Percentiles rank a stretch among this genome's conserved stretches.
These are phyloP conservation scores for Aspergillus uvarum DNA, from an alignment of 2,329 filamentous ascomycete species.

Conservation along the genomic window DNA sequence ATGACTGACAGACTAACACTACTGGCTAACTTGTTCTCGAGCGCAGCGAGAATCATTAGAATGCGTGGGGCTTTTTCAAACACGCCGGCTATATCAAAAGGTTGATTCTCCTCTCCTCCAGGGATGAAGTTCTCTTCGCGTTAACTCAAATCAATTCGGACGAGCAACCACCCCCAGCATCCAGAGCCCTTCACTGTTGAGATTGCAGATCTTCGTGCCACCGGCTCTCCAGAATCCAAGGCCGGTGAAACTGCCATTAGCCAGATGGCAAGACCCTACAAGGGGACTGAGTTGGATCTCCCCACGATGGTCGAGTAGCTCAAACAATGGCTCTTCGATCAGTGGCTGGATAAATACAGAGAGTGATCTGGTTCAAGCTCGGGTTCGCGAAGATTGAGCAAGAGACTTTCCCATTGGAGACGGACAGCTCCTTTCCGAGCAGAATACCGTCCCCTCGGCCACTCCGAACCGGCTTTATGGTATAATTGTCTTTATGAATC, in stretches of 20 bases:
- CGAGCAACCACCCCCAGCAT: background rate
- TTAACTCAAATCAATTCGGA: background rate
- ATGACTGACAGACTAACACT: too few relatives aligned
- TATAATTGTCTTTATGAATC: slow-evolving; percentile 22
- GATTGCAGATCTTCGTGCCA: background rate
- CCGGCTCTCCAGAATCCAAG: slow-evolving; percentile 1
- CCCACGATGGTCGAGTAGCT: background rate
- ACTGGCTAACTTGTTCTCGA: too few relatives aligned
- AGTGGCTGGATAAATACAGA: slow-evolving; percentile 9
- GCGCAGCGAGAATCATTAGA: too few relatives aligned
- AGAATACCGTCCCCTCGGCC: slow-evolving; percentile 8
- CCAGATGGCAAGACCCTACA: background rate
- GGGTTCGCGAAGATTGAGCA: background rate
- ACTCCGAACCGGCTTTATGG: slow-evolving; percentile 24
- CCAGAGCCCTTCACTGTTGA: background rate
- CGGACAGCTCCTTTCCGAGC: slow-evolving; percentile 1
- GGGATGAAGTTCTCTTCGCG: too few relatives aligned
- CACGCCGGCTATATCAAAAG: background rate
- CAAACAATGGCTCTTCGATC: background rate
- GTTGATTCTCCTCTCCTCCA: too few relatives aligned
- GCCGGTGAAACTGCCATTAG: slow-evolving; percentile 1
- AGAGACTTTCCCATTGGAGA: slow-evolving; percentile 5
- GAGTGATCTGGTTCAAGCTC: background rate
- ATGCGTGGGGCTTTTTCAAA: too few relatives aligned
- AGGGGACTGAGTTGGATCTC: background rate